Base-by-base conservation (phyloP, 768 basidiomycete genomes). In the Podaxis sp. region DNA sequence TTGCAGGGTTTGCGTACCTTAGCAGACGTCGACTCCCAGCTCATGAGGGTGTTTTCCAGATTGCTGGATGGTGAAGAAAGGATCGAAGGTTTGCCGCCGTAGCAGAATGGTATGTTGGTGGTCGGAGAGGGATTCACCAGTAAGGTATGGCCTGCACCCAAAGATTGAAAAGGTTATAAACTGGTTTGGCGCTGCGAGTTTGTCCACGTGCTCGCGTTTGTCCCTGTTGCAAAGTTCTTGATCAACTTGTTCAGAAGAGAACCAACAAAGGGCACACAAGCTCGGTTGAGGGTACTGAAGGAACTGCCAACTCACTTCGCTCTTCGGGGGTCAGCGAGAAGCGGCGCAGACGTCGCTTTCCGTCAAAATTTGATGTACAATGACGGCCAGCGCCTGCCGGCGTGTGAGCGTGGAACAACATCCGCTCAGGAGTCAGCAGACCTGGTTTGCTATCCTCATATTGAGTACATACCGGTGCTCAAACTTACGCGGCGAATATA, bases 1-100 rank as follows among this genome's bases (percentile, higher is more conserved):
- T 42, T n/a, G 17, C 49, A 46, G 65, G 52, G 33, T 22, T n/a
- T 44, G 61, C 69, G 52, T 48, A 80, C 79, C 75, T 78, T 79
- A 58, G 75, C 73, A 49, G 72, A 65, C 22, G 73, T 68, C 51
- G 77, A 62, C 17, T 80, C 76, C 77, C 78, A 80, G 61, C 65
- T 68, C 65, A 67, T 69, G 28, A 19, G 42, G 33, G 13, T 49
- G 28, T 61, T 52, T 30, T 17, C 33, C 26, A 36, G 38, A 17
- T 53, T n/a, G 13, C 19, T 17, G 39, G 19, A 59, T n/a, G 63
- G 42, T 7, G 30, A 51, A 11, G 22, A n/a, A 51, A 39, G 55
- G 15, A 19, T 11, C n/a, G 15, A 56, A 26, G 11, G 9, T 11
- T 48, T 33, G 54, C 46, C 26, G 56, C 54, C 22, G 40, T 52